These are phyloP conservation scores for Talaromyces amestolkiae DNA, from an alignment of 2,329 filamentous ascomycete species.

Conservation along the genomic window DNA sequence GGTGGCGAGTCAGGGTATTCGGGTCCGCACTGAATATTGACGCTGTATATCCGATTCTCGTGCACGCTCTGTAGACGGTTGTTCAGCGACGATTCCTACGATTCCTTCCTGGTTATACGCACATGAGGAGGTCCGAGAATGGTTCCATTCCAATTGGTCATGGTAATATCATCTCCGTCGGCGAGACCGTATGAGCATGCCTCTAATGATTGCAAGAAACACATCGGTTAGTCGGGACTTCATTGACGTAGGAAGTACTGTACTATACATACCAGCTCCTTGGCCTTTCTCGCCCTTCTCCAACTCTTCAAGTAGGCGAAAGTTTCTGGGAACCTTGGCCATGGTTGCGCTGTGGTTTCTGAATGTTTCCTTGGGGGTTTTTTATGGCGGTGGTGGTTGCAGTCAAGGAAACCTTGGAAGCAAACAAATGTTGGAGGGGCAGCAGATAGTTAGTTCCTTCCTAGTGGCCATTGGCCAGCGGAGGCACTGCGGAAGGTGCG, in stretches of 20 bases:
- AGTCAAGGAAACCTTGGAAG: not conserved
- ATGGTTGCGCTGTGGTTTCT: constrained; percentile 31
- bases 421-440: constrained; percentile 18
- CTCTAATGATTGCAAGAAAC: constrained; percentile 54
- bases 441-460: constrained; percentile 3
- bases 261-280: constrained; percentile 63
- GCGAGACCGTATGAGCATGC: constrained; percentile 96
- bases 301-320: constrained; percentile 91
- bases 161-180: constrained; percentile 88
- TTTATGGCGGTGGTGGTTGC: not conserved
- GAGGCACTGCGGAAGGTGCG: not conserved
- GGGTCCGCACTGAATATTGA: constrained; percentile 92
- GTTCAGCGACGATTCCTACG: not conserved
- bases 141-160: constrained; percentile 98
- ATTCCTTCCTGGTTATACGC: constrained; percentile 39
- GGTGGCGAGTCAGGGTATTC: constrained; percentile 88
- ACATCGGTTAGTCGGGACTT: not conserved
- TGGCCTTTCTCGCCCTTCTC: constrained; percentile 99
- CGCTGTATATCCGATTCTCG: constrained; percentile 97
- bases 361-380: not conserved
- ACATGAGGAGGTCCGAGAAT: constrained; percentile 96
- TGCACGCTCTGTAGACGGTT: constrained; percentile 69
- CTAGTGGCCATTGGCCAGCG: constrained; percentile 11
- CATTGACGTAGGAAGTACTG: not conserved
- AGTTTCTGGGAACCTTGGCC: constrained; percentile 89